Evolutionary conservation across 2,329 filamentous ascomycete genomes (phyloP).

Genomic region (Kalaharituber pfeilii): DNA sequence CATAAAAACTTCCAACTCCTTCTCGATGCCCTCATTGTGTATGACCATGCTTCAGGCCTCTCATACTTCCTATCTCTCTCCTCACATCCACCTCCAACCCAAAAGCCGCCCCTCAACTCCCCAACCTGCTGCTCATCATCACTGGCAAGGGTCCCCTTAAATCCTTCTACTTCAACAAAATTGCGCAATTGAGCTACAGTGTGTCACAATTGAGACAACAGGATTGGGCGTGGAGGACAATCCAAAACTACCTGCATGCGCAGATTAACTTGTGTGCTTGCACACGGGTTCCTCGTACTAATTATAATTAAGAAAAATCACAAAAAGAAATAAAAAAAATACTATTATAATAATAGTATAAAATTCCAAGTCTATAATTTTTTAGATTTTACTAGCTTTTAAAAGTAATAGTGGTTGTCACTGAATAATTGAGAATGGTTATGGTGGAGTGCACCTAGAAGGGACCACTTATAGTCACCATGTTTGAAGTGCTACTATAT

Average conservation of each 20-base stretch:
- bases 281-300: conserved; percentile 86
- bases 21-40: conserved; percentile 61
- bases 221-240: conserved; percentile 79
- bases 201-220: conserved; percentile 57
- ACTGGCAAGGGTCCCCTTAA: background rate
- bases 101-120: background rate
- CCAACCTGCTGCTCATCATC: too few species aligned
- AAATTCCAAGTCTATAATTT: too few species aligned
- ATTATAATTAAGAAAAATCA: too few species aligned
- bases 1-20: conserved; percentile 90
- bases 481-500: too few species aligned
- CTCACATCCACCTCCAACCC: conserved; percentile 43
- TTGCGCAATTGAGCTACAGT: conserved; percentile 48
- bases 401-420: too few species aligned
- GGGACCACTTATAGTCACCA: too few species aligned
- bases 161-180: background rate
- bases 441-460: too few species aligned
- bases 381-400: too few species aligned
- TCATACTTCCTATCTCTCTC: conserved; percentile 20
- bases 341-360: too few species aligned
- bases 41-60: conserved; percentile 33
- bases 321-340: too few species aligned
- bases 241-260: conserved; percentile 61
- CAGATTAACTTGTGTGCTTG: conserved; percentile 76
- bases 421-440: too few species aligned